phyloP scores from a whole-genome alignment of 2,329 filamentous ascomycete genomes.

The Rugonectria rugulosa region DNA sequence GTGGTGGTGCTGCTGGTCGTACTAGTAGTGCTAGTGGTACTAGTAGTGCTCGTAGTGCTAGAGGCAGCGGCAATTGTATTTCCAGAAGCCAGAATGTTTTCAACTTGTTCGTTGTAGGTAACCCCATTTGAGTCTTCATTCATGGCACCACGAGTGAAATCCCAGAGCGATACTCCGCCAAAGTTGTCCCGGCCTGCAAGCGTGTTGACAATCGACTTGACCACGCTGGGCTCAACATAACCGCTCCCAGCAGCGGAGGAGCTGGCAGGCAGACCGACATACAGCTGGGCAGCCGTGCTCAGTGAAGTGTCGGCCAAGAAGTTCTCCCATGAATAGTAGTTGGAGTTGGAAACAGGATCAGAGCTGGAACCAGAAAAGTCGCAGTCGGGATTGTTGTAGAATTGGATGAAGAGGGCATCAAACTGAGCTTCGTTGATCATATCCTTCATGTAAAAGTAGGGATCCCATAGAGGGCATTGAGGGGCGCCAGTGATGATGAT shows the following conservation, averaged over 20 bases:
- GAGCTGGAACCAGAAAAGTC: constrained; percentile 43
- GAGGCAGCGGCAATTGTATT: constrained; percentile 34
- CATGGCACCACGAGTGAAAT: constrained; percentile 45
- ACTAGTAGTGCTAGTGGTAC: neutral
- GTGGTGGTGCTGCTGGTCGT: neutral
- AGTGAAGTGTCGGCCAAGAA: constrained; percentile 43
- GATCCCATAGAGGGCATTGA: constrained; percentile 48
- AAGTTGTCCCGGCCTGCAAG: constrained; percentile 49
- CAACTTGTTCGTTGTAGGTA: constrained; percentile 47
- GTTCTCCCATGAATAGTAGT: constrained; percentile 52
- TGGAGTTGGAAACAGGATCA: constrained; percentile 45
- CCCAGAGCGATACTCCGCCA: constrained; percentile 57
- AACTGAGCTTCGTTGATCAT: constrained; percentile 51
- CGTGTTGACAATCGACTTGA: constrained; percentile 50
- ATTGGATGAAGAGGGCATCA: constrained; percentile 56
- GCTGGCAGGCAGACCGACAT: constrained; percentile 52
- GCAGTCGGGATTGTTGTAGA: constrained; percentile 56
- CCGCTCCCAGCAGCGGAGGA: constrained; percentile 37
- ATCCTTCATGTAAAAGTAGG: constrained; percentile 44
- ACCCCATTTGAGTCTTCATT: constrained; percentile 43
- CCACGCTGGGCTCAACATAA: constrained; percentile 45
- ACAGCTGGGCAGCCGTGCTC: constrained; percentile 54
- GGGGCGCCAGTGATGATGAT: constrained; percentile 54
- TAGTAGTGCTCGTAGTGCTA: constrained; percentile 29
- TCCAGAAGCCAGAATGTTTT: constrained; percentile 48